A percentile compares a stretch with the other conserved stretches of the same genome.
phyloP scores from a whole-genome alignment of 306 rosid genomes.

The Citrullus amarus region DNA sequence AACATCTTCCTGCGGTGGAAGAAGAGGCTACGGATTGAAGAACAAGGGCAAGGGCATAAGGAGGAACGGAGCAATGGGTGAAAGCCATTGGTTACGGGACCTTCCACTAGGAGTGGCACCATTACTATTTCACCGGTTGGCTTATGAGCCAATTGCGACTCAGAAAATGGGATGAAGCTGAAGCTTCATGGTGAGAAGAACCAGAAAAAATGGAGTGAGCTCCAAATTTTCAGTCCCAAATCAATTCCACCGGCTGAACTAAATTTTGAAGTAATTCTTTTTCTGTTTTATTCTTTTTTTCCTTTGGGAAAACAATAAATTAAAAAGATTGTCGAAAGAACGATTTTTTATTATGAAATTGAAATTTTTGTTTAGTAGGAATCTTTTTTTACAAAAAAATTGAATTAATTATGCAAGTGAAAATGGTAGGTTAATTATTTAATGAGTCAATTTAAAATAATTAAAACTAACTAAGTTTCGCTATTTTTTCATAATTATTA shows the following conservation, averaged over 20 bases:
- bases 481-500: too few relatives aligned
- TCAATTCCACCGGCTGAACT: background rate
- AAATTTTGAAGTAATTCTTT: background rate
- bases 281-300: background rate
- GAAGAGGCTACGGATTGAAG: slow-evolving; percentile 22
- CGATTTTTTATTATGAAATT: too few relatives aligned
- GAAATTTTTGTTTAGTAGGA: too few relatives aligned
- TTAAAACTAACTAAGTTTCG: too few relatives aligned
- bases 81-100: slow-evolving; percentile 26
- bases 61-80: slow-evolving; percentile 22
- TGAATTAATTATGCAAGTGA: too few relatives aligned
- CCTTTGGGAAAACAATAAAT: too few relatives aligned
- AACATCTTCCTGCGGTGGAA: slow-evolving; percentile 13
- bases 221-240: background rate
- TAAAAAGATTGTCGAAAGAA: too few relatives aligned
- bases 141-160: background rate
- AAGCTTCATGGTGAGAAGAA: background rate
- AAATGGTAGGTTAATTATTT: too few relatives aligned
- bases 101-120: slow-evolving; percentile 28
- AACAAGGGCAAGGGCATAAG: slow-evolving; percentile 19
- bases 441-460: too few relatives aligned
- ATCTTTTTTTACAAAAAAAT: too few relatives aligned
- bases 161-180: background rate
- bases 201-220: background rate
- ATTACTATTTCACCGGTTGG: background rate